Evolutionary conservation across 257 asterid genomes (phyloP), one percentile per base, ranked within the genome.

Genomic region (Leptodermis oblonga): DNA sequence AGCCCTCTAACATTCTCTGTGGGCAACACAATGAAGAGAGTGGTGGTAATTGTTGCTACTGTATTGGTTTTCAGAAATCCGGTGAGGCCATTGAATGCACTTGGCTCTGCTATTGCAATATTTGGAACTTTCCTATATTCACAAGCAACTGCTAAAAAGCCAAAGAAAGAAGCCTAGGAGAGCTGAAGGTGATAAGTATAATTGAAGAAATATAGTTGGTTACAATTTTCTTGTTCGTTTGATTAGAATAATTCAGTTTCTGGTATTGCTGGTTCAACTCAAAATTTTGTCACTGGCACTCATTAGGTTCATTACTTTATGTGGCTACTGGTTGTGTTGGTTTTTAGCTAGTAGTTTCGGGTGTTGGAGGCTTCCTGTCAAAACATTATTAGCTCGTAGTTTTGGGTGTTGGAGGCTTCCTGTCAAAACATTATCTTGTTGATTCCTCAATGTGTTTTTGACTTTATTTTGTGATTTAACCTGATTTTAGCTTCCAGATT

Each of bases 1-100:
- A 92, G 97, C 70, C 98, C 98, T 0, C 87, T 92, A 64, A 80
- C 98, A 15, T 92, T 92, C 78, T 92, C 97, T 0, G 94, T 92
- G 17, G 97, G 98, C 70, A 92, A 92, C 61, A 92, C 97, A 0
- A 92, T 92, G 98, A 92, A 92, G 88, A 86, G 98, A 43, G 98
- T 92, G 33, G 98, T 92, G 78, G 98, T 92, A 49, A 92, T 92
- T 68, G 83, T 92, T 37, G 88, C 97, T 20, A 84, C 92, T 1
- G 95, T 92, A 23, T 78, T 92, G 83, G 98, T 88, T 52, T 92
- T 92, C 85, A 84, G 97, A 82, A 92, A 92, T 78, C 98, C 96
- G 0, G 97, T 90, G 11, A 72, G 93, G 84, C 97, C 96, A 7
- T 79, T 90, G 64, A 90, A 90, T 76, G 97, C 90, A 20, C 90